These are phyloP conservation scores for Verticillium klebahnii DNA, from an alignment of 2,329 filamentous ascomycete species.

Conservation along the genomic window DNA sequence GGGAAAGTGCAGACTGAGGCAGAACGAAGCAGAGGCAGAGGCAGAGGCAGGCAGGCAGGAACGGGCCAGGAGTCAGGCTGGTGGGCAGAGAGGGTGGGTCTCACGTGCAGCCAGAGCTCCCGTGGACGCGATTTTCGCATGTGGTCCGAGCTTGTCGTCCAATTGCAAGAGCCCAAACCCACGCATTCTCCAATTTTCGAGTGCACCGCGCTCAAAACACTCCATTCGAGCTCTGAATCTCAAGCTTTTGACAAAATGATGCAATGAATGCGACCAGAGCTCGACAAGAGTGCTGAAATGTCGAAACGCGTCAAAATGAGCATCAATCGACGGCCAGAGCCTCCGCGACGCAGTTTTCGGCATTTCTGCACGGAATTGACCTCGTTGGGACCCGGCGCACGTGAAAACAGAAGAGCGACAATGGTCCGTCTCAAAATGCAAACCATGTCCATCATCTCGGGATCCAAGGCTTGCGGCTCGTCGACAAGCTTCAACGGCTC, in stretches of 20 bases:
- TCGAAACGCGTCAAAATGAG: background rate
- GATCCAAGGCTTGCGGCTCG: conserved; percentile 1
- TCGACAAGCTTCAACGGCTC: conserved; percentile 10
- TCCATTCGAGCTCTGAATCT: background rate
- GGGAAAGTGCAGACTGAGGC: background rate
- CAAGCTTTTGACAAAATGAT: background rate
- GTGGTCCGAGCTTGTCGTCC: conserved; percentile 3
- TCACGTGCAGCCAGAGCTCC: conserved; percentile 11
- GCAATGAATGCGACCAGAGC: background rate
- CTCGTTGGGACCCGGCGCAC: background rate
- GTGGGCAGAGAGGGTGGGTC: conserved; percentile 9
- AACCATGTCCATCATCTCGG: conserved; percentile 1
- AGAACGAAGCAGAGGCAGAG: conserved; percentile 5
- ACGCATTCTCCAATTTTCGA: conserved; percentile 4
- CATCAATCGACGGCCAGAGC: background rate
- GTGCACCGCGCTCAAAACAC: conserved; percentile 1
- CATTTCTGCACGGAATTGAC: background rate
- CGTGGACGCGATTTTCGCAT: background rate
- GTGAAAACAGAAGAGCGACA: background rate
- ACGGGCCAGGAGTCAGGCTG: background rate
- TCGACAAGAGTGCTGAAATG: background rate
- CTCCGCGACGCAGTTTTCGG: background rate
- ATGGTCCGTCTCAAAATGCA: background rate
- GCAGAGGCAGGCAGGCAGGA: conserved; percentile 3
- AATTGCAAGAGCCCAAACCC: conserved; percentile 1